phyloP scores from a whole-genome alignment of 176 grass and related monocot species.

The Phoenix roebelenii region DNA sequence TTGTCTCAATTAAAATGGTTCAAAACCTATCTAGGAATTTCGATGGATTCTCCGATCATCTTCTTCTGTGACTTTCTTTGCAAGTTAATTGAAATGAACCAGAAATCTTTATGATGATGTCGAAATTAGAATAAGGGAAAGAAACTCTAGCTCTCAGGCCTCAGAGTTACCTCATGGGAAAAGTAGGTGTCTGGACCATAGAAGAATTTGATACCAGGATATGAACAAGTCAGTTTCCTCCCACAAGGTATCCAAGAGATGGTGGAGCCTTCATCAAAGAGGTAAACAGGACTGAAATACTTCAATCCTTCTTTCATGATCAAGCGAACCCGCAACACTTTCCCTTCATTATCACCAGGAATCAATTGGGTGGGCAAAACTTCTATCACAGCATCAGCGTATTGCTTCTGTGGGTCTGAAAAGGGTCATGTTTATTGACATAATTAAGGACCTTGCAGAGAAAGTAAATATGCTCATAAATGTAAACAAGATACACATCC shows the following conservation, averaged over 20 bases:
- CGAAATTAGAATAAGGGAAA: too few relatives aligned
- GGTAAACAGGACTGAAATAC: not conserved
- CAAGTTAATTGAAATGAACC: too few relatives aligned
- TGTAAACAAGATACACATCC: too few relatives aligned
- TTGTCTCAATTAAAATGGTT: too few relatives aligned
- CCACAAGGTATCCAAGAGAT: slow-evolving; percentile 15
- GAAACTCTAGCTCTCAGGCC: too few relatives aligned
- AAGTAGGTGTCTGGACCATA: slow-evolving; percentile 13
- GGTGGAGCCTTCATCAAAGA: slow-evolving; percentile 20
- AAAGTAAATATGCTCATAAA: too few relatives aligned
- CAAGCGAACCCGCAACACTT: slow-evolving; percentile 14
- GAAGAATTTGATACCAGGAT: slow-evolving; percentile 16
- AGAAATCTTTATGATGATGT: too few relatives aligned
- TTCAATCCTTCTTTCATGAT: slow-evolving; percentile 14
- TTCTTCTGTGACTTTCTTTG: too few relatives aligned
- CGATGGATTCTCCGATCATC: too few relatives aligned
- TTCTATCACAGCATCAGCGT: slow-evolving; percentile 13
- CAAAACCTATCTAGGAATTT: too few relatives aligned
- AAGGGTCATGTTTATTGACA: too few relatives aligned
- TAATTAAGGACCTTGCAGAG: too few relatives aligned
- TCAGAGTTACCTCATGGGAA: not conserved
- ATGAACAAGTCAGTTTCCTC: slow-evolving; percentile 12
- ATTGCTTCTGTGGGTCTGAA: slow-evolving; percentile 14
- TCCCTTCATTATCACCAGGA: slow-evolving; percentile 15
- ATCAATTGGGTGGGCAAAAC: slow-evolving; percentile 13